phyloP scores from a whole-genome alignment of 1,284 basidiomycete species.

The Cerioporus squamosus region DNA sequence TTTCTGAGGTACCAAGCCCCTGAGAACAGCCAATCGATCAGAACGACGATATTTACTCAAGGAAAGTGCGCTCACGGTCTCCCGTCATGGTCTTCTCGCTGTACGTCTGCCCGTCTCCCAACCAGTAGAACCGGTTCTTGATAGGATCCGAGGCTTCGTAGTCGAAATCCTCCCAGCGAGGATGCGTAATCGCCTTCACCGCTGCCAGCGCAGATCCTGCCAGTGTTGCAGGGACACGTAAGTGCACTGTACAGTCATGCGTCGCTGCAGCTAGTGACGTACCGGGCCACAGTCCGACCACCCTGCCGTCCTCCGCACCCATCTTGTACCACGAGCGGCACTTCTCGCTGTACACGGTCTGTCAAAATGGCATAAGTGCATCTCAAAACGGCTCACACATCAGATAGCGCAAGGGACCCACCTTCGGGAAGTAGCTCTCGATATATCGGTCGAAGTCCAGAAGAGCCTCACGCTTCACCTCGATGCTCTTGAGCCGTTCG shows the following conservation, averaged over 20 bases:
- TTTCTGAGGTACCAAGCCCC: slow-evolving; percentile 53
- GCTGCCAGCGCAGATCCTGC: slow-evolving; percentile 60
- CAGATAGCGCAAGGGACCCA: background rate
- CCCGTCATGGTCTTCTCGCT: slow-evolving; percentile 45
- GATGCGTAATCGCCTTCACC: slow-evolving; percentile 51
- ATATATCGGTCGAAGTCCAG: background rate
- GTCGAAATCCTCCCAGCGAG: slow-evolving; percentile 69
- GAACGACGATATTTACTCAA: background rate
- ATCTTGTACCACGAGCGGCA: slow-evolving; percentile 73
- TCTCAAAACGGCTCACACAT: background rate
- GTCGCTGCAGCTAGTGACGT: background rate
- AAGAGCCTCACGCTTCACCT: slow-evolving; percentile 1
- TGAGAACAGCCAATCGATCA: slow-evolving; percentile 19
- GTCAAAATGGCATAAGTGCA: background rate
- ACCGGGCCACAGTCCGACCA: slow-evolving; percentile 67
- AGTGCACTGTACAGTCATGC: no score
- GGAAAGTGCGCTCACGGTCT: slow-evolving; percentile 49
- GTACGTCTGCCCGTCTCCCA: slow-evolving; percentile 57
- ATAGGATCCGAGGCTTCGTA: slow-evolving; percentile 52
- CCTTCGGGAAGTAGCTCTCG: slow-evolving; percentile 12
- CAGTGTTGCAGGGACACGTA: no score
- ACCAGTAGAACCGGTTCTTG: slow-evolving; percentile 60
- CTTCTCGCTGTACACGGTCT: slow-evolving; percentile 63
- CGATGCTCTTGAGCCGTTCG: slow-evolving; percentile 60
- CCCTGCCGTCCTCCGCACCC: slow-evolving; percentile 58